phyloP scores from a whole-genome alignment of 345 rosid genomes.

The Orychophragmus violaceus region DNA sequence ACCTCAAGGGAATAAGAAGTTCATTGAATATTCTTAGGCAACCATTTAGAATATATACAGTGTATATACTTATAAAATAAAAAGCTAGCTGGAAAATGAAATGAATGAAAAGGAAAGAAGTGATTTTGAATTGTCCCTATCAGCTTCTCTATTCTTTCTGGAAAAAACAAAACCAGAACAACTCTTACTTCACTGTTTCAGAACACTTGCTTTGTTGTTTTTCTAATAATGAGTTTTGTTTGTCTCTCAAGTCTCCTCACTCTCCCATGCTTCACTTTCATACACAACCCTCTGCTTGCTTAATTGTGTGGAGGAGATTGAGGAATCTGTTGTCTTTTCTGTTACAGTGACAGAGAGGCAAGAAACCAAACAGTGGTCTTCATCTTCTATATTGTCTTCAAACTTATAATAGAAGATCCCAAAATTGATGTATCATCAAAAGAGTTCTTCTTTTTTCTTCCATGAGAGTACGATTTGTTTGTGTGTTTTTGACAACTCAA shows the following conservation, averaged over 20 bases:
- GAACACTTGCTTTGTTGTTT: constrained; percentile 25
- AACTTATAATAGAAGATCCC: constrained; percentile 27
- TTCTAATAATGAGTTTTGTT: constrained; percentile 23
- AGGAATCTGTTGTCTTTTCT: constrained; percentile 17
- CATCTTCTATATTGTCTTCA: constrained; percentile 17
- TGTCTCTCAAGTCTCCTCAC: constrained; percentile 23
- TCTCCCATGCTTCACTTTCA: constrained; percentile 13
- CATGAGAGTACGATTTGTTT: constrained; percentile 5
- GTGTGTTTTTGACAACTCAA: constrained; percentile 24
- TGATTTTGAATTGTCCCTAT: constrained; percentile 21
- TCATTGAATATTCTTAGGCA: background rate
- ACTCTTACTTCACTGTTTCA: constrained; percentile 21
- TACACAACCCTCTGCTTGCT: background rate
- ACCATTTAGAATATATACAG: background rate
- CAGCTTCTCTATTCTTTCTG: constrained; percentile 23
- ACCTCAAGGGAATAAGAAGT: background rate
- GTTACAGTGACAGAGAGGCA: constrained; percentile 11
- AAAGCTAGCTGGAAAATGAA: constrained; percentile 17
- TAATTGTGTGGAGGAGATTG: constrained; percentile 19
- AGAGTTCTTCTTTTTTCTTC: background rate
- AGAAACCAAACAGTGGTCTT: constrained; percentile 18
- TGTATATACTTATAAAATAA: background rate
- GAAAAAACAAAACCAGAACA: constrained; percentile 20
- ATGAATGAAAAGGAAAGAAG: constrained; percentile 25
- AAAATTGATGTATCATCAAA: constrained; percentile 24